Conservation (phyloP, 2,329 filamentous ascomycete species). For the Davidsoniella eucalypti region DNA sequence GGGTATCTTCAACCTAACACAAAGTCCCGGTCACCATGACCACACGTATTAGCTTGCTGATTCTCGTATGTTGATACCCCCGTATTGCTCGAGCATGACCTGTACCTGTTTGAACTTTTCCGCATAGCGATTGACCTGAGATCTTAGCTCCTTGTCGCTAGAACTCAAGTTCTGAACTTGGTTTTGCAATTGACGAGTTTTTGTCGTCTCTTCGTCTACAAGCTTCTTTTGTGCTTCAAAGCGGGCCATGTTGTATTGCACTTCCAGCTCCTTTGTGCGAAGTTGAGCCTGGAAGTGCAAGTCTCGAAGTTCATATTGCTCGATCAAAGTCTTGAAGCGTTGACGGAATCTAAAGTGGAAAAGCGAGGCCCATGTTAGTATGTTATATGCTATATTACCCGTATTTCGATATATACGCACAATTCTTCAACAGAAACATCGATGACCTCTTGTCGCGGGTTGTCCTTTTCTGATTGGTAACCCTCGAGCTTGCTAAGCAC, state of each 20-base stretch:
- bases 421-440: constrained; percentile 82
- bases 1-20: constrained; percentile 79
- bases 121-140: constrained; percentile 94
- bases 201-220: constrained; percentile 63
- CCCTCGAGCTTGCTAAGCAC: constrained; percentile 74
- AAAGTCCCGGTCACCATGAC: not conserved
- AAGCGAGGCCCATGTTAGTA: constrained; percentile 11
- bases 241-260: constrained; percentile 77
- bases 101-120: constrained; percentile 99
- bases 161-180: constrained; percentile 94
- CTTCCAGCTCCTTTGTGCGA: constrained; percentile 87
- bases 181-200: constrained; percentile 69
- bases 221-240: constrained; percentile 81
- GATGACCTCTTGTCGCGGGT: constrained; percentile 60
- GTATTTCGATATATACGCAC: constrained; percentile 33
- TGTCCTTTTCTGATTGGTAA: constrained; percentile 73
- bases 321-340: constrained; percentile 85
- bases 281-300: constrained; percentile 84
- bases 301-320: constrained; percentile 92
- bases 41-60: constrained; percentile 3
- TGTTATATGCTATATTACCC: not conserved
- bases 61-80: constrained; percentile 9
- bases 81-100: constrained; percentile 13
- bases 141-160: constrained; percentile 83
- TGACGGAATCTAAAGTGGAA: constrained; percentile 49